Conservation (phyloP, 495 filamentous ascomycete genomes). For the Hyaloscypha variabilis region DNA sequence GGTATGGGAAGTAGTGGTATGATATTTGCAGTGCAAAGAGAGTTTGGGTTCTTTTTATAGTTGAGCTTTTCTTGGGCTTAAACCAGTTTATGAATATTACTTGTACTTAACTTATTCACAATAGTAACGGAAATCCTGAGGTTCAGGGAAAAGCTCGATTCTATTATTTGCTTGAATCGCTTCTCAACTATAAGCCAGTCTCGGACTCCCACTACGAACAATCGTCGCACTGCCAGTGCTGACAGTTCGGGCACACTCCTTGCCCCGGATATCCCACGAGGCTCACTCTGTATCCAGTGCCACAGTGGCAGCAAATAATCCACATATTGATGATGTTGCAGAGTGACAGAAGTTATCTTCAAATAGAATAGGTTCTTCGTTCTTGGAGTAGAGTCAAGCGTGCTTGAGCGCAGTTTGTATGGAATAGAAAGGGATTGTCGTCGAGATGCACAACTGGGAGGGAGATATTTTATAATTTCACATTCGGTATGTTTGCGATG, state of each 20-base stretch:
- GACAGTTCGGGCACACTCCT: background rate
- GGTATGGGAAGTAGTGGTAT: background rate
- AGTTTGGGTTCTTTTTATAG: no score
- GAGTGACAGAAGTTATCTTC: no score
- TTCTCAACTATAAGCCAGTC: background rate
- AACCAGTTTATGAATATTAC: no score
- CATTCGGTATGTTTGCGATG: no score
- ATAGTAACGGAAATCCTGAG: background rate
- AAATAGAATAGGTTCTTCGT: no score
- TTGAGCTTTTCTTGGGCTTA: no score
- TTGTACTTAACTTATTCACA: background rate
- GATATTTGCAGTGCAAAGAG: background rate
- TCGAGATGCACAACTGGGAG: no score
- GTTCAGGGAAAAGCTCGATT: background rate
- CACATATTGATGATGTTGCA: background rate
- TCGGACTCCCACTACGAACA: background rate
- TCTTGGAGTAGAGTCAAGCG: no score
- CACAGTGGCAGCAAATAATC: background rate
- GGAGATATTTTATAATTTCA: no score
- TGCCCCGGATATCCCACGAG: background rate
- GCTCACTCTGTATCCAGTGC: background rate
- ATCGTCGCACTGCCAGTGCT: background rate
- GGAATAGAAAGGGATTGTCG: no score
- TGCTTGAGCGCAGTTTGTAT: no score
- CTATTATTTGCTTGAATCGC: background rate